These are phyloP conservation scores for Panus rudis DNA, from an alignment of 768 basidiomycete species.

Conservation along the genomic window DNA sequence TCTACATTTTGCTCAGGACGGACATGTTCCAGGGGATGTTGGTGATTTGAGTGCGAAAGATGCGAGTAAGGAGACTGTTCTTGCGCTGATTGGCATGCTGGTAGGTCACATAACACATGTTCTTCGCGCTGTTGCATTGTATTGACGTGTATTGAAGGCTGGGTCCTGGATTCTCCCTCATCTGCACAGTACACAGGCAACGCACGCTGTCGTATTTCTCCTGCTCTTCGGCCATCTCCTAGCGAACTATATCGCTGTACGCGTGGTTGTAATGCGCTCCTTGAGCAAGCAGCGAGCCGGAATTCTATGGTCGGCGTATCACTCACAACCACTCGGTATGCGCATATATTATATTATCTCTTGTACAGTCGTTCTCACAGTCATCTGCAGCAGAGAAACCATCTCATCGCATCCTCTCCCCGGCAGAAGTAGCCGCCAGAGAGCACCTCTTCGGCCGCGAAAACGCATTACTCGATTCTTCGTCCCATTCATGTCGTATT, in stretches of 20 bases:
- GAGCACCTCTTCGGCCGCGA: constrained; percentile 42
- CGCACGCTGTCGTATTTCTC: constrained; percentile 43
- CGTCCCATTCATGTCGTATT: constrained; percentile 18
- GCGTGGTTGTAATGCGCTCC: constrained; percentile 46
- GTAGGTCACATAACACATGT: constrained; percentile 29
- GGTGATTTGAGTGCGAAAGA: constrained; percentile 71
- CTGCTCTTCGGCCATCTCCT: constrained; percentile 48
- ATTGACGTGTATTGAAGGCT: constrained; percentile 29
- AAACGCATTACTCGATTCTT: constrained; percentile 30
- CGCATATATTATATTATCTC: not conserved
- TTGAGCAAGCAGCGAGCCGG: constrained; percentile 54
- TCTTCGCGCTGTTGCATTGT: not conserved
- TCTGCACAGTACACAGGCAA: constrained; percentile 39
- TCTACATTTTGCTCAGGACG: constrained; percentile 54
- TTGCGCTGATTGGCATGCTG: constrained; percentile 61
- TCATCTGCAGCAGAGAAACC: not conserved
- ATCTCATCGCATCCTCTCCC: constrained; percentile 16
- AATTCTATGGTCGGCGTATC: constrained; percentile 44
- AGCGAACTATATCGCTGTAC: constrained; percentile 56
- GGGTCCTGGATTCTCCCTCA: constrained; percentile 55
- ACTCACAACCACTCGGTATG: constrained; percentile 12
- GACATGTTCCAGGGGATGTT: constrained; percentile 48
- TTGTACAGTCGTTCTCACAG: not conserved
- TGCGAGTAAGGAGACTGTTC: constrained; percentile 63
- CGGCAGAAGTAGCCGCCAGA: constrained; percentile 30